Evolutionary conservation across 1,284 basidiomycete species (phyloP), one percentile per base, ranked within the genome.

Genomic region (Microbotryum scabiosae): DNA sequence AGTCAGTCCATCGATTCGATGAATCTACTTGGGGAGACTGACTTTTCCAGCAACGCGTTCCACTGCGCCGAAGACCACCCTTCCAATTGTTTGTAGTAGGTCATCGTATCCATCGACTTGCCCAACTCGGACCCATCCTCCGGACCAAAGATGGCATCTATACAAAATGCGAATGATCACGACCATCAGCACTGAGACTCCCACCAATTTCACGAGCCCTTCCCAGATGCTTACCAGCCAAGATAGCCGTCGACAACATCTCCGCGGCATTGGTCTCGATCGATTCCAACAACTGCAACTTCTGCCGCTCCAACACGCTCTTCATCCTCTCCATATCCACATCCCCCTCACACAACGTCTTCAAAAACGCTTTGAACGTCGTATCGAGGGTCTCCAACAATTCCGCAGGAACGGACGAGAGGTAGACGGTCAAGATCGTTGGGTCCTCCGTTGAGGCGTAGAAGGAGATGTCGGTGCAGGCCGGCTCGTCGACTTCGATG

Each of bases 251-350:
- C 4, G 73, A 71, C 25, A 78, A 69, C 18, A 70, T 71, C 51
- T 76, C 75, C 21, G 73, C 69, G 1, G 77, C 73, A 56, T 76
- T 74, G 25, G 72, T 75, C 70, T 78, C 77, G 56, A 78, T 72
- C 49, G 72, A 69, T 56, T 76, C 74, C 20, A 76, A 70, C 2
- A 76, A 66, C 58, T 70, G 62, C 4, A 71, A 56, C 75, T 90
- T 87, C 72, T 97, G 90, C 44, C 92, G 80, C 67, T 86, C 83
- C 59, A 99, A 85, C 23, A 97, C 80, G 82, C 89, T 87, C 21
- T 76, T 75, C 86, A 99, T 97, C 28, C 96, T 80, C 36, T 85
- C 81, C 87, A 97, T 93, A 76, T 98, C 90, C 59, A 98, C 79
- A 5, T 88, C 90, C 59, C 87, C 83, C 23, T 81, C 73, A 23